phyloP scores from a whole-genome alignment of 2,329 filamentous ascomycete species.

The Amauroascus niger region DNA sequence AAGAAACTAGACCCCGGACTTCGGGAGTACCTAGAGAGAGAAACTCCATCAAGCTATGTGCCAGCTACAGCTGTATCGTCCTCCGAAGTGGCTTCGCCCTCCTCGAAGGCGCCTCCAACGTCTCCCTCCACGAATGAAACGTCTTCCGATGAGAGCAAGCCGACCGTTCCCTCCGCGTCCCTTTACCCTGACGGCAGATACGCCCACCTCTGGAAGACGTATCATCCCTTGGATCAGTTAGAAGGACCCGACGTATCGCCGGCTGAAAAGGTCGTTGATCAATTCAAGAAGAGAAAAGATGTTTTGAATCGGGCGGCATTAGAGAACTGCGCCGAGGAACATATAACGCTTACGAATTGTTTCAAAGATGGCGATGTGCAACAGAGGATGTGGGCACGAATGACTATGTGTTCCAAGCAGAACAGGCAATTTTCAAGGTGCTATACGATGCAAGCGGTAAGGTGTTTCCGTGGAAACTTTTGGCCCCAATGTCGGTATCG shows the following conservation, averaged over 20 bases:
- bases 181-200: constrained; percentile 61
- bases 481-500: background rate
- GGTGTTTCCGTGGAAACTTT: constrained; percentile 21
- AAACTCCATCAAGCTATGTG: constrained; percentile 63
- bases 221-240: constrained; percentile 61
- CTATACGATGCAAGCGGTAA: constrained; percentile 75
- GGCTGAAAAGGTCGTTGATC: constrained; percentile 72
- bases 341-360: constrained; percentile 73
- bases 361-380: constrained; percentile 61
- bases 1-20: constrained; percentile 71
- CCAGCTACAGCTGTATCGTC: constrained; percentile 22
- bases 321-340: constrained; percentile 87
- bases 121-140: constrained; percentile 11
- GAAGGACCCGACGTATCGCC: constrained; percentile 65
- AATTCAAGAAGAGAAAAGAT: constrained; percentile 71
- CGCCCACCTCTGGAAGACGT: constrained; percentile 87
- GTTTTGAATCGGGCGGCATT: constrained; percentile 70
- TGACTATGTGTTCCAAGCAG: constrained; percentile 74
- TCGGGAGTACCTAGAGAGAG: constrained; percentile 72
- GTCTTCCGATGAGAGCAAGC: constrained; percentile 22
- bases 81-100: constrained; percentile 17
- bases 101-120: background rate
- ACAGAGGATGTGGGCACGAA: constrained; percentile 43
- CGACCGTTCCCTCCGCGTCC: constrained; percentile 42
- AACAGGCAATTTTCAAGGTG: constrained; percentile 72